Evolutionary conservation across 139 green algal species (phyloP).

Genomic region (Chlamydomonas schloesseri): DNA sequence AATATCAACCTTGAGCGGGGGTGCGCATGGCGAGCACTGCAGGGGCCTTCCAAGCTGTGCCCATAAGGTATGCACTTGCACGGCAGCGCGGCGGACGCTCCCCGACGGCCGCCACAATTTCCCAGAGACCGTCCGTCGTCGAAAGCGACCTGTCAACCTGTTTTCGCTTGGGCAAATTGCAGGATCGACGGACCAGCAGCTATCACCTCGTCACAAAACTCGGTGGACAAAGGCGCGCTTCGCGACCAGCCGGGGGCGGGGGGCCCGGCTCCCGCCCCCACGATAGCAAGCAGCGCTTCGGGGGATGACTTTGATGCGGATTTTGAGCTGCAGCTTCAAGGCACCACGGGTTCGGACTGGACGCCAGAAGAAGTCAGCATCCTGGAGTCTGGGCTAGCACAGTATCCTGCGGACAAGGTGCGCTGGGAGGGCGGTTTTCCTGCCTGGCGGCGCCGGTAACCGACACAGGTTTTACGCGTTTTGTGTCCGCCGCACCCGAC

Average conservation of each 20-base stretch:
- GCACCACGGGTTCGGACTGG: conserved; percentile 43
- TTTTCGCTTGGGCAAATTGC: too few species aligned
- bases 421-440: neutral
- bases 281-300: conserved; percentile 7
- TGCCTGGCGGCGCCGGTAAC: too few species aligned
- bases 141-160: neutral
- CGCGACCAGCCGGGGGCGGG: neutral
- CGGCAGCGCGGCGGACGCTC: too few species aligned
- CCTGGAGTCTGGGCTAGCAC: conserved; percentile 31
- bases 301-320: conserved; percentile 39
- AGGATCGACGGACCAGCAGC: neutral
- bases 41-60: neutral
- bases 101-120: neutral
- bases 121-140: too few species aligned
- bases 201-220: conserved; percentile 21
- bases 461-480: neutral
- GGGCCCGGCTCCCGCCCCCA: neutral
- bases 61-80: neutral
- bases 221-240: conserved; percentile 15
- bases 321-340: conserved; percentile 30
- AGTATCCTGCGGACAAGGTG: conserved; percentile 44
- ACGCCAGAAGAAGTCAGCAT: conserved; percentile 31
- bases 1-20: too few species aligned
- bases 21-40: neutral
- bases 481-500: too few species aligned